Evolutionary conservation across 257 asterid genomes (phyloP), one percentile per base, ranked within the genome.

Genomic region (Lithospermum erythrorhizon): DNA sequence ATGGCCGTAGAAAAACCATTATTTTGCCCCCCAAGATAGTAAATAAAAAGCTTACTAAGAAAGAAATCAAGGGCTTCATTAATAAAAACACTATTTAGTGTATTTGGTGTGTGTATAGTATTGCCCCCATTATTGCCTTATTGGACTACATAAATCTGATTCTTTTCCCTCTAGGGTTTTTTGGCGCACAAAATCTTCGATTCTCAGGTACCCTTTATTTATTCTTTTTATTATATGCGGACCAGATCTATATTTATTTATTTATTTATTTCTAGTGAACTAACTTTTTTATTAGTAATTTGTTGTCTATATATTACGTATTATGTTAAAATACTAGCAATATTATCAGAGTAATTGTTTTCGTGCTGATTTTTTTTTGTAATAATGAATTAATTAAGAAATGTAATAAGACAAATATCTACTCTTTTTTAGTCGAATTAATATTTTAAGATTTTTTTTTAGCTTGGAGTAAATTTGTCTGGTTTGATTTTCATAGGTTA

Each of bases 151-250:
- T 14, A 53, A 53, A 14, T 17, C 20, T 17, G 7, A 18, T 1
- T 17, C 56, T 18, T 21, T 51, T 53, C 56, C 59, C 7, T 15
- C 32, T 55, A 55, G 59, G 59, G 59, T 55, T 55, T 55, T 55
- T 55, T 55, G n/a, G 6, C 9, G 14, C 23, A 4, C 10, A 17
- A 52, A 21, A 55, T 9, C 32, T 21, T 55, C 7, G 32, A 8
- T 55, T 55, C 21, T 24, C 59, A 55, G 59, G 59, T 55, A 55
- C 35, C 9, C 59, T 35, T 13, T 35, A 7, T 17, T 21, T n/a
- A 19, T 49, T 49, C 19, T 14, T 49, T 9, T 49, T 49, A 14
- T 5, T 49, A 7, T 49, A 14, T 49, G 4, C 18, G 15, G 4
- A 10, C 19, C 19, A 9, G 54, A 4, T 4, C 19, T 15, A 14